Evolutionary conservation across 768 basidiomycete species (phyloP).

Genomic region (Lyophyllum semitale): DNA sequence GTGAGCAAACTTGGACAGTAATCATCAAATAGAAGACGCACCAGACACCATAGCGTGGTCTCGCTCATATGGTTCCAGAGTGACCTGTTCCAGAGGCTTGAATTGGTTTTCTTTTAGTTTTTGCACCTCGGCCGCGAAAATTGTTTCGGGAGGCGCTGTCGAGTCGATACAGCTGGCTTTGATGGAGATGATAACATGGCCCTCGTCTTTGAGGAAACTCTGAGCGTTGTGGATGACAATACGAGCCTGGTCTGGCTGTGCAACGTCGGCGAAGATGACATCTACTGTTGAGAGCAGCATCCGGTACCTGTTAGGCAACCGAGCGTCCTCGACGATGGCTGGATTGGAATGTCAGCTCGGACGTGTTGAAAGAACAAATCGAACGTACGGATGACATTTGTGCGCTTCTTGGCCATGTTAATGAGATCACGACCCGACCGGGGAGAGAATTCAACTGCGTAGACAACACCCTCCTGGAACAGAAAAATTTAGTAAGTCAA

Average conservation of each 20-base stretch:
- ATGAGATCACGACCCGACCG: conserved; percentile 97
- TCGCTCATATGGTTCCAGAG: conserved; percentile 90
- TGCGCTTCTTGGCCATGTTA: conserved; percentile 99
- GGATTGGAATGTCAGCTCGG: not conserved
- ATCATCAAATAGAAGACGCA: conserved; percentile 31
- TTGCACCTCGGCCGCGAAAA: conserved; percentile 89
- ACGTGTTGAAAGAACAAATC: not conserved
- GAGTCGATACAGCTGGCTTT: conserved; percentile 99
- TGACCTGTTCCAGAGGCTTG: conserved; percentile 95
- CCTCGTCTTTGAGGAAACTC: conserved; percentile 92
- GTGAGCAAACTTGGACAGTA: not conserved
- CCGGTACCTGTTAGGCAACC: conserved; percentile 94
- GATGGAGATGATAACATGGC: conserved; percentile 94
- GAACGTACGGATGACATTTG: conserved; percentile 93
- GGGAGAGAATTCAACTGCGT: conserved; percentile 97
- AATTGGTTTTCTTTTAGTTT: conserved; percentile 74
- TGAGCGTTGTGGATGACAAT: conserved; percentile 93
- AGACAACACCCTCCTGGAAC: conserved; percentile 87
- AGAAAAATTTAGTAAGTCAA: too few relatives aligned
- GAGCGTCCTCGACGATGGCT: conserved; percentile 98
- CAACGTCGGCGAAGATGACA: conserved; percentile 97
- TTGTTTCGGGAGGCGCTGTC: conserved; percentile 84
- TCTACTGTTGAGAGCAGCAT: conserved; percentile 96
- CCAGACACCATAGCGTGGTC: conserved; percentile 91
- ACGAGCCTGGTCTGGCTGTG: conserved; percentile 98